These are phyloP conservation scores for Cucumis hystrix DNA, from an alignment of 306 rosid species.

Conservation along the genomic window DNA sequence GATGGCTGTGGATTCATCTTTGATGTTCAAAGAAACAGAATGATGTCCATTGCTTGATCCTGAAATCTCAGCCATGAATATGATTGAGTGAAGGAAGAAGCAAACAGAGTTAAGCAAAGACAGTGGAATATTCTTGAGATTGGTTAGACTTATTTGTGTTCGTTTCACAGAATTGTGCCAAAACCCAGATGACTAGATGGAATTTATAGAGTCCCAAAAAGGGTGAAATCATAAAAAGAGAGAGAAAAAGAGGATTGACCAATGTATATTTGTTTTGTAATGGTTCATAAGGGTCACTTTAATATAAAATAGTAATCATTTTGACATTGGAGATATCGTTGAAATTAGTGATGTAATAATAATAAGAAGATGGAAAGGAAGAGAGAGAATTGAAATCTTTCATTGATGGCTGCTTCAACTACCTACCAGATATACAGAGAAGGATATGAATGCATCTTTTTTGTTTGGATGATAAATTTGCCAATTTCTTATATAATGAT, in stretches of 20 bases:
- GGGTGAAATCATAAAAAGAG: not conserved
- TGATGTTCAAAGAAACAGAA: constrained; percentile 21
- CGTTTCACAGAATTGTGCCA: not conserved
- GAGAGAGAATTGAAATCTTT: constrained; percentile 9
- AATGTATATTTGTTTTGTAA: not conserved
- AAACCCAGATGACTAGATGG: not conserved
- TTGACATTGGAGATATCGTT: constrained; percentile 19
- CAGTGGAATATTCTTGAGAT: not conserved
- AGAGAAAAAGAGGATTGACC: not conserved
- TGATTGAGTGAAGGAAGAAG: constrained; percentile 8
- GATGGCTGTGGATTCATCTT: constrained; percentile 14
- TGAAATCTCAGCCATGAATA: constrained; percentile 33
- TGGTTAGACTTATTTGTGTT: not conserved
- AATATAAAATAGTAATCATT: not conserved
- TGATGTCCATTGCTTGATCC: constrained; percentile 20
- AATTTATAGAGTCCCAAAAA: constrained; percentile 1
- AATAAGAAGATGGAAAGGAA: not conserved
- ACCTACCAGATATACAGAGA: constrained; percentile 38
- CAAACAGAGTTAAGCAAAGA: not conserved
- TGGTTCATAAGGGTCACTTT: not conserved
- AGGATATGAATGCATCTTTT: constrained; percentile 8
- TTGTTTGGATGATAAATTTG: not conserved
- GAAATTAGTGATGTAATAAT: constrained; percentile 9
- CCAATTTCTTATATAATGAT: not conserved
- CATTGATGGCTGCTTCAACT: constrained; percentile 27